Percentiles rank a stretch among this genome's conserved stretches.
Conservation (phyloP, 2,329 filamentous ascomycete species). For the Aspergillus hortae region DNA sequence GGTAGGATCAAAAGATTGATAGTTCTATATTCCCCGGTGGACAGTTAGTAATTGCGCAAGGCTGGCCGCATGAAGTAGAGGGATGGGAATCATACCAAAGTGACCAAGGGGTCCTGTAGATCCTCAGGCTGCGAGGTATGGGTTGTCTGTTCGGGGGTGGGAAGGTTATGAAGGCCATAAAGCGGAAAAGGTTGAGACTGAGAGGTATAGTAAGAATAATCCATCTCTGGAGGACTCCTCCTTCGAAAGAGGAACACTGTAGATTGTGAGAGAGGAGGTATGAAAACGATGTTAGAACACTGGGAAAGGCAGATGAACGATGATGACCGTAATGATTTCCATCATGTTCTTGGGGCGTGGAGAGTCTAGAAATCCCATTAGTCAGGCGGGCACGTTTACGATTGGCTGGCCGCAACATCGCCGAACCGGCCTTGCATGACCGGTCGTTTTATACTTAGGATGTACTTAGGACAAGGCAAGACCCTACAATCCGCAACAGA, state of each 20-base stretch:
- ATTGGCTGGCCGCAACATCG: too few species aligned
- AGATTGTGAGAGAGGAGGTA: background rate
- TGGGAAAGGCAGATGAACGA: background rate
- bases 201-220: conserved; percentile 53
- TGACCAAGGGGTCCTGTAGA: conserved; percentile 41
- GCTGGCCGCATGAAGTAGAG: background rate
- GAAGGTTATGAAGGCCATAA: conserved; percentile 47
- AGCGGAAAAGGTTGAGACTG: conserved; percentile 49
- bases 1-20: conserved; percentile 35
- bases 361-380: background rate
- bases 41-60: conserved; percentile 9
- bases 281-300: background rate
- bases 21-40: conserved; percentile 21
- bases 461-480: too few species aligned
- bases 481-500: too few species aligned
- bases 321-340: background rate
- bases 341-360: background rate
- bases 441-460: too few species aligned
- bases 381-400: background rate
- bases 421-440: too few species aligned
- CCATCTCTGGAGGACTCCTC: conserved; percentile 41
- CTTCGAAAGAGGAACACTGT: background rate
- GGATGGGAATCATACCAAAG: conserved; percentile 18
- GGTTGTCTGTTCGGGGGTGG: conserved; percentile 38
- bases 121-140: conserved; percentile 42